phyloP scores from a whole-genome alignment of 164 flowering plant genomes.

The Kalanchoe fedtschenkoi region DNA sequence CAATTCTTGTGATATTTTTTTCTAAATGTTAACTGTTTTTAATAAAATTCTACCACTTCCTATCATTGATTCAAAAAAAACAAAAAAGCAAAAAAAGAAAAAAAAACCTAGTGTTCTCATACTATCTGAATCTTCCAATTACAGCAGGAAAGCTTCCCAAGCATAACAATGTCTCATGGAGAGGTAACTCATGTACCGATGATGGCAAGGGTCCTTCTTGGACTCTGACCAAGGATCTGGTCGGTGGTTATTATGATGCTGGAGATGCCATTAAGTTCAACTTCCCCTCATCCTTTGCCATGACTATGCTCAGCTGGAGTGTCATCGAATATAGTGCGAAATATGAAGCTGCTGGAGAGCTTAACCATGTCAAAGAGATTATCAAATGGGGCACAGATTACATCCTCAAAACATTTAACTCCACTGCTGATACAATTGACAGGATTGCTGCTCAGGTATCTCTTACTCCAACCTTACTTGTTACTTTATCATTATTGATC shows the following conservation, averaged over 20 bases:
- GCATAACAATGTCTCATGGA: conserved; percentile 81
- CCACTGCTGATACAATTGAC: conserved; percentile 61
- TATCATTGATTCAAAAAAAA: no score
- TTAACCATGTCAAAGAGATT: conserved; percentile 66
- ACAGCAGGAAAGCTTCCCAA: conserved; percentile 84
- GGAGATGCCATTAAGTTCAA: conserved; percentile 95
- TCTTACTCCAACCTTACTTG: not conserved
- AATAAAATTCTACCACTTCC: no score
- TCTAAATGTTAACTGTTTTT: no score
- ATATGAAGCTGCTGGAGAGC: conserved; percentile 88
- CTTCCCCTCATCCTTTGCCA: conserved; percentile 71
- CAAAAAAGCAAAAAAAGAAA: no score
- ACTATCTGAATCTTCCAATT: no score
- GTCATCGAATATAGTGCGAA: conserved; percentile 89
- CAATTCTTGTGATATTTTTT: no score
- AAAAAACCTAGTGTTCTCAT: no score
- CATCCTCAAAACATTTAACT: conserved; percentile 80
- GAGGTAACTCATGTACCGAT: conserved; percentile 64
- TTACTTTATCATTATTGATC: not conserved
- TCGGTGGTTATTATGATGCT: conserved; percentile 91
- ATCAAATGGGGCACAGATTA: conserved; percentile 96
- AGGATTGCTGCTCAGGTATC: conserved; percentile 57
- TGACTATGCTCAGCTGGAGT: conserved; percentile 95
- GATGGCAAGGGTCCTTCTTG: conserved; percentile 49
- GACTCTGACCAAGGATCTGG: conserved; percentile 43